Percentiles rank a stretch among this genome's conserved stretches.
These are phyloP conservation scores for Paspalum vaginatum DNA, from an alignment of 176 grass and related monocot genomes.

Conservation along the genomic window DNA sequence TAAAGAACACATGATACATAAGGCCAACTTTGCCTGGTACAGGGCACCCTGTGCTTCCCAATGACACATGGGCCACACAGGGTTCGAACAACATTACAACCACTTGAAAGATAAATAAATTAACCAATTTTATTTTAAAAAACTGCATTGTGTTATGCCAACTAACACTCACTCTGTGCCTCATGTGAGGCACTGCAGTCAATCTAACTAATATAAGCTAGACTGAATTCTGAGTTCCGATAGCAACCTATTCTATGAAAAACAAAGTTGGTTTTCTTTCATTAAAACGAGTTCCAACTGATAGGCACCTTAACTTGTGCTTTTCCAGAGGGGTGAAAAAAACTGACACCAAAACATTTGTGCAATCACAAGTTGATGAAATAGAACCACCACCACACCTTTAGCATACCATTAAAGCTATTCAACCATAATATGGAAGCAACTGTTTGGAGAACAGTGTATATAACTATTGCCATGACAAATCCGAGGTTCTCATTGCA, in stretches of 20 bases:
- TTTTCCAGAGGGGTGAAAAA: neutral
- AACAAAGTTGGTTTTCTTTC: neutral
- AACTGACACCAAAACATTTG: neutral
- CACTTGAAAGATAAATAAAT: neutral
- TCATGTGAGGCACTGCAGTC: no score
- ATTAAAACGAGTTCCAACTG: neutral
- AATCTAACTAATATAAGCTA: no score
- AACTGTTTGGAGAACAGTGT: neutral
- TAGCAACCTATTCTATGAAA: neutral
- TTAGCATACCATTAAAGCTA: neutral
- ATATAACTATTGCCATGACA: neutral
- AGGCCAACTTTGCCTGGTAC: neutral
- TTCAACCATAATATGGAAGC: neutral
- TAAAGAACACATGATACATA: neutral
- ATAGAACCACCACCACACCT: neutral
- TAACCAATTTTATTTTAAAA: neutral
- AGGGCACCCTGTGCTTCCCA: neutral
- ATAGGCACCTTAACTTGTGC: neutral
- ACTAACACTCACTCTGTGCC: neutral
- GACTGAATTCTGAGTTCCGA: no score
- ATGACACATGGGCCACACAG: neutral
- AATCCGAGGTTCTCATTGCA: neutral
- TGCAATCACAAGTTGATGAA: neutral
- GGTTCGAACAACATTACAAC: neutral
- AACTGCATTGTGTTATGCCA: neutral